Evolutionary conservation across 495 filamentous ascomycete species (phyloP), one percentile per base, ranked within the genome.

Genomic region (Talaromyces ruber): DNA sequence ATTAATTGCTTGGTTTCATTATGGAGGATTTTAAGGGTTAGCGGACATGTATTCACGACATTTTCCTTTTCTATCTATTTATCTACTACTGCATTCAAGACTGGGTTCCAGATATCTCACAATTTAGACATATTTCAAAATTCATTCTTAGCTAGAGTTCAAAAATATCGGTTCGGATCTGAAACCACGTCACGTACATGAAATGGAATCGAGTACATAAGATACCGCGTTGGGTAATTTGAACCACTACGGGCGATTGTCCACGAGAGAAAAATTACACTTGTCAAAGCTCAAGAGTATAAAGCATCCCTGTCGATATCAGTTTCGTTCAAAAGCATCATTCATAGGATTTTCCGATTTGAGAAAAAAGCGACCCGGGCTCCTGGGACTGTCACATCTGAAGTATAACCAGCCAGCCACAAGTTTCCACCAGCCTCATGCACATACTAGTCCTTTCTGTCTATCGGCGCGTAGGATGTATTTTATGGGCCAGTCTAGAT

Each of bases 41-140:
- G 54, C 32, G 59, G 59, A 16, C 59, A 60, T 60, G 57, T 45
- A 59, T 59, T 21, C 34, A 59, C 24, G 30, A 59, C 24, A 45
- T 43, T 53, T 53, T 53, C 11, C 25, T 26, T 53, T 53, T 28
- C 3, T 53, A 25, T 28, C 50, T 28, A 53, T 53, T 53, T 14
- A 53, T 53, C 11, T 24, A 53, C 22, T 28, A 28, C 43, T 59
- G 57, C 57, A 59, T 59, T 34, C 43, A n/a, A n/a, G 34, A 47
- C 61, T 64, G 59, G 64, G 52, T 58, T 62, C 63, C 57, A 14
- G 24, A 26, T 57, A 57, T 43, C 25, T 26, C 34, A 58, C 22
- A 34, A 39, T 34, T 24, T 58, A 58, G 21, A 34, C 28, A 28
- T 18, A 32, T 26, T 28, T 56, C n/a, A 56, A 56, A 16, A 21